Evolutionary conservation across 2,329 filamentous ascomycete genomes (phyloP), one percentile per base, ranked within the genome.

Genomic region (Mycosphaerella sp.): DNA sequence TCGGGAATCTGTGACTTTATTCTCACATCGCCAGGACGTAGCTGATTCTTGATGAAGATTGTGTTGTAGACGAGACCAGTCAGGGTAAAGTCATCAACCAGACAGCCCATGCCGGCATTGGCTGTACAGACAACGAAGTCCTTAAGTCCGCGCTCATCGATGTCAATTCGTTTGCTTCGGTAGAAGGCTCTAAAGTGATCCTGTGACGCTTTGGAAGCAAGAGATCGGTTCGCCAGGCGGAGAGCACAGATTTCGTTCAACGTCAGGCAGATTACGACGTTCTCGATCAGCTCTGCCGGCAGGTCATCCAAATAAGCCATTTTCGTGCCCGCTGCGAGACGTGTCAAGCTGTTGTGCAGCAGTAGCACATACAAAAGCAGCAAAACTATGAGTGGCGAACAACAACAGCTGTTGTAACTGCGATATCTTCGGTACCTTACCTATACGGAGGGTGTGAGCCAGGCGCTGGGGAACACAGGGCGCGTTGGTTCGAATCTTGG

Each of bases 231-330:
- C 29, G 36, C 45, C n/a, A 54, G 40, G n/a, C 51, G 40, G 4
- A 54, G 41, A 17, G 51, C 39, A 49, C 45, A 54, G 11, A 54
- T 54, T 14, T 51, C 48, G 41, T 45, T 41, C 6, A 51, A 29
- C 6, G 48, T 45, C 17, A 51, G n/a, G 6, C 8, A 31, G 6
- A 14, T 29, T 6, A 51, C 42, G 34, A 51, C 29, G 34, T 39
- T n/a, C 17, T 45, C 48, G 12, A 86, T 72, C 11, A 86, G 67
- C 72, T 86, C 83, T 9, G 79, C 68, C 0, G 83, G 82, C 11
- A 67, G 56, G 4, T 56, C 41, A 17, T 51, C 48, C 29, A 51
- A 34, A 21, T 12, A 14, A 14, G 48, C 41, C 31, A 51, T 51
- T 29, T 29, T 29, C 9, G 26, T 45, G 12, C 11, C 14, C 21